Evolutionary conservation across 495 filamentous ascomycete genomes (phyloP).

Genomic region (Neurospora sp.): DNA sequence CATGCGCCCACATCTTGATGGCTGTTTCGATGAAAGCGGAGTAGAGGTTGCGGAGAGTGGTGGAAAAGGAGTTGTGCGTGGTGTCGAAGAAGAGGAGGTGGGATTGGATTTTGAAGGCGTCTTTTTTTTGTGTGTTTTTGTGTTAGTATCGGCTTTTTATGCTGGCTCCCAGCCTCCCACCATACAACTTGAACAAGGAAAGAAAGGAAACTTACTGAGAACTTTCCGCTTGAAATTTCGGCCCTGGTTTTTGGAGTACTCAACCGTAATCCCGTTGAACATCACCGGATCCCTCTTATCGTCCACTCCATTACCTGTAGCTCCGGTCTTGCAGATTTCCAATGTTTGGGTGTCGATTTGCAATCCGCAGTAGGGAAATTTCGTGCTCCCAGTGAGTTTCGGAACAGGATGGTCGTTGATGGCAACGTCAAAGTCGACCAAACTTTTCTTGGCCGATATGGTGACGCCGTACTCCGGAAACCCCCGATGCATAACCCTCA

Average conservation of each 20-base stretch:
- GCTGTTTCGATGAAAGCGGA: constrained; percentile 65
- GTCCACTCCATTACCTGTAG: constrained; percentile 9
- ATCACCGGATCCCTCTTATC: constrained; percentile 19
- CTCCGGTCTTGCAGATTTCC: constrained; percentile 41
- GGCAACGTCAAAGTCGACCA: constrained; percentile 72
- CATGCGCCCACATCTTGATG: constrained; percentile 77
- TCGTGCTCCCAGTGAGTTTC: constrained; percentile 16
- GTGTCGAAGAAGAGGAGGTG: constrained; percentile 88
- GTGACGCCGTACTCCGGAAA: constrained; percentile 67
- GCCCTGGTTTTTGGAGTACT: constrained; percentile 57
- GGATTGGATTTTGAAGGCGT: constrained; percentile 75
- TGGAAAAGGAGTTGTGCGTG: constrained; percentile 57
- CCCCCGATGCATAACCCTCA: constrained; percentile 46
- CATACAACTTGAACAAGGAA: too few relatives aligned
- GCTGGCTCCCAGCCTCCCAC: too few relatives aligned
- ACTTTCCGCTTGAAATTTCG: constrained; percentile 68
- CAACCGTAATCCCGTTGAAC: constrained; percentile 66
- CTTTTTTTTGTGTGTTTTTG: background rate
- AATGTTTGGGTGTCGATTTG: constrained; percentile 66
- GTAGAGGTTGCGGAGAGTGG: constrained; percentile 65
- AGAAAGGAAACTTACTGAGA: constrained; percentile 39
- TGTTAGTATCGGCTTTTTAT: too few relatives aligned
- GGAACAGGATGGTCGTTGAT: constrained; percentile 48
- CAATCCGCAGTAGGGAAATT: constrained; percentile 84
- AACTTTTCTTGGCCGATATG: constrained; percentile 67